Conservation (phyloP, 768 basidiomycete species). For the Mycena alexandri region DNA sequence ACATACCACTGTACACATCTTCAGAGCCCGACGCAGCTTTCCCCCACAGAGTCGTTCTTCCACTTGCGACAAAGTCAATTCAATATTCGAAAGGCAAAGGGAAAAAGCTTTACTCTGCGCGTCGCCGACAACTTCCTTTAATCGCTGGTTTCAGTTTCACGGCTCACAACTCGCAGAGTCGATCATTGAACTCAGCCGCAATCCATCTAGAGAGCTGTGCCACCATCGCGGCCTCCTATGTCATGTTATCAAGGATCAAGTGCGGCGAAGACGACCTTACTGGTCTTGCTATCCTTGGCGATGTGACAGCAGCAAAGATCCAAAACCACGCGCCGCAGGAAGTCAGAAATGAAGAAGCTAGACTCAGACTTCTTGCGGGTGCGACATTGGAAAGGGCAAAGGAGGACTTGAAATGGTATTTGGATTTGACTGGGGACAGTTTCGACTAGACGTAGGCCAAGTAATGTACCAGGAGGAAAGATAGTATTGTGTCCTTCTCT, state of each 20-base stretch:
- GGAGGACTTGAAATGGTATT: background rate
- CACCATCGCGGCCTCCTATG: conserved; percentile 31
- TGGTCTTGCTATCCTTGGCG: background rate
- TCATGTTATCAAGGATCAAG: conserved; percentile 35
- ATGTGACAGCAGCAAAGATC: background rate
- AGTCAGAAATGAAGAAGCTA: background rate
- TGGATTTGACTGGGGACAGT: background rate
- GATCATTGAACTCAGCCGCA: conserved; percentile 27
- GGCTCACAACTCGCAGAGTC: conserved; percentile 32
- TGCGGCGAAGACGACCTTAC: conserved; percentile 15
- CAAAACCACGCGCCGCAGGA: background rate
- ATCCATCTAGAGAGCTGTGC: conserved; percentile 33
- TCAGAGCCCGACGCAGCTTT: background rate
- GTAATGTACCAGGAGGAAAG: too few relatives aligned
- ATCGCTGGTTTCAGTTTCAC: conserved; percentile 35
- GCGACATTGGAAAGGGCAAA: background rate
- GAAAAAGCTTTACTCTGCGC: conserved; percentile 10
- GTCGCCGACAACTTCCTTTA: conserved; percentile 28
- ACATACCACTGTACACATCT: conserved; percentile 29
- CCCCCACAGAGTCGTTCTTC: conserved; percentile 20
- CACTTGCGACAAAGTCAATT: background rate
- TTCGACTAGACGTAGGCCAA: too few relatives aligned
- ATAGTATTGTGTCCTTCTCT: too few relatives aligned
- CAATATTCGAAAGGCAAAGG: background rate
- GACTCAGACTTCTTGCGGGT: background rate